These are phyloP conservation scores for Zelonia costaricensis DNA, from an alignment of 208 protist species.

Conservation along the genomic window DNA sequence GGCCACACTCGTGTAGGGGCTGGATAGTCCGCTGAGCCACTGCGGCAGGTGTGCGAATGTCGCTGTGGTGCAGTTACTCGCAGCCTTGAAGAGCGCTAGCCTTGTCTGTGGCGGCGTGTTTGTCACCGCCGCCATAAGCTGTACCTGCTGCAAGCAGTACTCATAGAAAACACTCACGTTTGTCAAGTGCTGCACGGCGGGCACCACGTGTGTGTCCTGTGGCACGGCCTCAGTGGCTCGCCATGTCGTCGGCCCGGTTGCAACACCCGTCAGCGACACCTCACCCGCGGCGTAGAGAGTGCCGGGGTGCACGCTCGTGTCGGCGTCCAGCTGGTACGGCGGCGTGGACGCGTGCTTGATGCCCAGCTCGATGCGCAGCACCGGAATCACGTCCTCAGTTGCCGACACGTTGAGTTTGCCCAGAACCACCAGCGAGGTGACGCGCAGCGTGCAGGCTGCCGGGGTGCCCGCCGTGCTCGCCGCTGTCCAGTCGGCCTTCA, in stretches of 20 bases:
- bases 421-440: constrained; percentile 33
- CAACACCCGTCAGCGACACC: constrained; percentile 18
- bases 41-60: not conserved
- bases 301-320: constrained; percentile 30
- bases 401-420: constrained; percentile 29
- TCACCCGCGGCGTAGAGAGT: constrained; percentile 28
- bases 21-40: no score
- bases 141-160: no score
- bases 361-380: constrained; percentile 27
- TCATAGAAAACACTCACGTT: not conserved
- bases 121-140: no score
- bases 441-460: not conserved
- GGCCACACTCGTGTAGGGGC: no score
- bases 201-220: constrained; percentile 4
- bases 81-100: no score
- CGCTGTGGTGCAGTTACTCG: not conserved
- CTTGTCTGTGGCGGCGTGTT: no score
- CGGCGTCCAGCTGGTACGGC: constrained; percentile 15
- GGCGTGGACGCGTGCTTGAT: not conserved
- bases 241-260: constrained; percentile 33
- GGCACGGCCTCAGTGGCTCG: constrained; percentile 4
- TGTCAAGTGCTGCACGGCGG: constrained; percentile 1
- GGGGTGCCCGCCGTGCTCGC: not conserved
- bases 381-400: not conserved
- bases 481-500: not conserved